Evolutionary conservation across 176 grass and related monocot genomes (phyloP).

Genomic region (Paspalum notatum): DNA sequence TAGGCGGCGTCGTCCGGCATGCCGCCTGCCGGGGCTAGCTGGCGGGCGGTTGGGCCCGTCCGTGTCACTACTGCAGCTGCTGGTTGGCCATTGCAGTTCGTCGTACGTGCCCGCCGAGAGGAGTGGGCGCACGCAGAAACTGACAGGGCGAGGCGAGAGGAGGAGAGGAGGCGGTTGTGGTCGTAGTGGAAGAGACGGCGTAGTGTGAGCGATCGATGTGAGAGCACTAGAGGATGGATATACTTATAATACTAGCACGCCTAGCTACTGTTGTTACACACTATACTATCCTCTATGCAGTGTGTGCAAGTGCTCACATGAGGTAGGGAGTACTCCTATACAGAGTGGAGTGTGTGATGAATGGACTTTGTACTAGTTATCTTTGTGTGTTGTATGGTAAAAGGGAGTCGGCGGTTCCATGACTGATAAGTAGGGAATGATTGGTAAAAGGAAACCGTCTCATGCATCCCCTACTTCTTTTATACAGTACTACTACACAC

Average conservation of each 20-base stretch:
- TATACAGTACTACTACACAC: background rate
- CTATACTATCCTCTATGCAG: background rate
- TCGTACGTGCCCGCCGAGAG: background rate
- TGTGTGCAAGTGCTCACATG: background rate
- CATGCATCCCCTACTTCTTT: background rate
- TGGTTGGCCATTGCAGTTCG: slow-evolving; percentile 39
- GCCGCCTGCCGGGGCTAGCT: background rate
- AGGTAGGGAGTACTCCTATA: too few relatives aligned
- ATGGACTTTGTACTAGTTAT: background rate
- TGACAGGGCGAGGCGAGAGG: background rate
- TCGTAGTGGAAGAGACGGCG: slow-evolving; percentile 33
- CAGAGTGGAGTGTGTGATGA: background rate
- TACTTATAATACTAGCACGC: slow-evolving; percentile 34
- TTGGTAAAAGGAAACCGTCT: slow-evolving; percentile 27
- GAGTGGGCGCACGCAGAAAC: slow-evolving; percentile 39
- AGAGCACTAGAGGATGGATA: slow-evolving; percentile 50
- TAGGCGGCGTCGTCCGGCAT: slow-evolving; percentile 66
- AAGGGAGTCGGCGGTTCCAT: background rate
- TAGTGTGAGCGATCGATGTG: slow-evolving; percentile 42
- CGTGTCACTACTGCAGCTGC: slow-evolving; percentile 27
- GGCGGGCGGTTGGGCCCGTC: slow-evolving; percentile 22
- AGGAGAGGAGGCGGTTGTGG: background rate
- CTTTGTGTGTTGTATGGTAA: background rate
- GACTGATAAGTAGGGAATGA: slow-evolving; percentile 44
- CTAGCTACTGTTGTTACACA: background rate